Evolutionary conservation across 23 red algal species (phyloP).

Genomic region (Agarophyton chilense): DNA sequence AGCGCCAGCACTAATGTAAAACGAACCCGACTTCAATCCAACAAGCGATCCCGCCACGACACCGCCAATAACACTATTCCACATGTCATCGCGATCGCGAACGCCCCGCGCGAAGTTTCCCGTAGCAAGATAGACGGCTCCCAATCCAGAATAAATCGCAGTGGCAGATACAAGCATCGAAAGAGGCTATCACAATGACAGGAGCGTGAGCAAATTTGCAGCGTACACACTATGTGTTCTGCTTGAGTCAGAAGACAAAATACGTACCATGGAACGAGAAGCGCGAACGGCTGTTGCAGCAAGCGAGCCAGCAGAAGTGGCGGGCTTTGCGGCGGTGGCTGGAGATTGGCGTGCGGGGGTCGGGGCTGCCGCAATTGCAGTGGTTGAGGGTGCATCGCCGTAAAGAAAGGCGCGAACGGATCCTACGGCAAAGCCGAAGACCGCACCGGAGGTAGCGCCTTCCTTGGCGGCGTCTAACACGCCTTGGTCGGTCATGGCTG

Average conservation of each 20-base stretch:
- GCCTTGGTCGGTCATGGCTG: slow-evolving; percentile 7
- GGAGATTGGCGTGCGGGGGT: too few relatives aligned
- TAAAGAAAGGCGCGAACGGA: not conserved
- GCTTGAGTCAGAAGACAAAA: not conserved
- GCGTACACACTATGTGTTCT: not conserved
- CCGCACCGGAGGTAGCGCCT: not conserved
- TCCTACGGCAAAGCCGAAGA: not conserved
- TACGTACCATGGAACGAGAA: not conserved
- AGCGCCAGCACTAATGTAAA: slow-evolving; percentile 34
- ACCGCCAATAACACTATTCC: slow-evolving; percentile 56
- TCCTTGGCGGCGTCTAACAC: slow-evolving; percentile 11
- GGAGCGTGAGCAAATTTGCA: slow-evolving; percentile 5
- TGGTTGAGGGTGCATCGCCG: not conserved
- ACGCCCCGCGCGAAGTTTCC: not conserved
- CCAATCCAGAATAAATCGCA: slow-evolving; percentile 35
- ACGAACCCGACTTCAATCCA: slow-evolving; percentile 16
- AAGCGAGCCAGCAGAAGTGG: not conserved
- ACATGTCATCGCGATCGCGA: slow-evolving; percentile 52
- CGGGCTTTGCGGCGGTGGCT: not conserved
- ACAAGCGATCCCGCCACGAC: slow-evolving; percentile 30
- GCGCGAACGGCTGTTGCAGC: not conserved
- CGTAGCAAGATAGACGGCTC: slow-evolving; percentile 24
- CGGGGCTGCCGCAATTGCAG: not conserved
- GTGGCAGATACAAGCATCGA: slow-evolving; percentile 29
- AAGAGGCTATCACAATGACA: slow-evolving; percentile 7